These are phyloP conservation scores for Marchantia polymorpha DNA, from an alignment of 225 moss, liverwort and hornwort species.

Conservation along the genomic window DNA sequence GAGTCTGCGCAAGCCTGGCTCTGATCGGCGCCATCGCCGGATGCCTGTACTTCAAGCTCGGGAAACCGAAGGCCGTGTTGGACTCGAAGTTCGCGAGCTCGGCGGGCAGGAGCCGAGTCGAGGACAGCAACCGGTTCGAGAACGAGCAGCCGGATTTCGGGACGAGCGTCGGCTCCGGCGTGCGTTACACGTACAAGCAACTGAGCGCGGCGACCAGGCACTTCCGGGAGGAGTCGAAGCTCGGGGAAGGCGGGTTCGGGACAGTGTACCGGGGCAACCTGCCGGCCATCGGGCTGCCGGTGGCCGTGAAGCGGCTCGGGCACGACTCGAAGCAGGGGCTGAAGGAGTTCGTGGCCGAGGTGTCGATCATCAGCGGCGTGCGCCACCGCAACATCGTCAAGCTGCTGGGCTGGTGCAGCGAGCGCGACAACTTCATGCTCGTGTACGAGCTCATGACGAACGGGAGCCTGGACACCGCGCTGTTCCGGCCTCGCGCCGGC, in stretches of 20 bases:
- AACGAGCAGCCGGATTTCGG: conserved; percentile 51
- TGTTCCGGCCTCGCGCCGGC: neutral
- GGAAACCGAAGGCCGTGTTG: neutral
- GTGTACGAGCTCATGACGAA: conserved; percentile 32
- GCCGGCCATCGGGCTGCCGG: conserved; percentile 24
- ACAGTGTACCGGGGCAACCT: conserved; percentile 50
- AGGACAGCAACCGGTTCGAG: neutral
- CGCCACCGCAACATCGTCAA: conserved; percentile 37
- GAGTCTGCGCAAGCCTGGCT: neutral
- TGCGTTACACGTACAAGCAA: conserved; percentile 56
- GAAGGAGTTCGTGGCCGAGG: conserved; percentile 39
- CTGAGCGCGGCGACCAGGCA: conserved; percentile 51
- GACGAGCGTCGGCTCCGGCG: conserved; percentile 27
- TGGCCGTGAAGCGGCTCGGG: conserved; percentile 51
- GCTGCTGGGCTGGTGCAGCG: conserved; percentile 33
- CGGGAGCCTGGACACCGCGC: conserved; percentile 34
- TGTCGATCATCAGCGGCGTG: conserved; percentile 29
- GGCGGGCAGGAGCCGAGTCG: neutral
- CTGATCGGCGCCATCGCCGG: neutral
- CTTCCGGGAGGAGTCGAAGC: conserved; percentile 48
- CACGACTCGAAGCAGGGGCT: conserved; percentile 42
- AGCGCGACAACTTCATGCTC: conserved; percentile 18
- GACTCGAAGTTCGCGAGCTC: neutral
- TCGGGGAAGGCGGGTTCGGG: conserved; percentile 56
- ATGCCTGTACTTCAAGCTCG: neutral